Base-by-base conservation (phyloP, 2,329 filamentous ascomycete species). In the Grosmannia clavigera region DNA sequence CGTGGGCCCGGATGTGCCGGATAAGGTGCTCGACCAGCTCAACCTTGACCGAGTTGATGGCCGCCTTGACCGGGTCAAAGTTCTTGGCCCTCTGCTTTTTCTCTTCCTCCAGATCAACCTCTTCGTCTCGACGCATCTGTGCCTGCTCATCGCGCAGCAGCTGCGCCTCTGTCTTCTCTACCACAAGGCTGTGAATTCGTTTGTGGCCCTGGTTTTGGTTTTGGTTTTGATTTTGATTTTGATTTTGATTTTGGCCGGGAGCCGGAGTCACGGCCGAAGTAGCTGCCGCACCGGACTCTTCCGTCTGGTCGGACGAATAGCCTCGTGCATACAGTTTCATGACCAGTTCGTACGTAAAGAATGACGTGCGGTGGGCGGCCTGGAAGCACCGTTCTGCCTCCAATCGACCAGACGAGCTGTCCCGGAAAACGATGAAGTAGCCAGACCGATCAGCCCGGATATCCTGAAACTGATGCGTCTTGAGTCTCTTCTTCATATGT, bases 311-410 rank as follows among this genome's bases (percentile, higher is more conserved):
- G 33, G 27, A 25, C 19, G 55, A 3, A 14, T 53, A 59, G 3
- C 71, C 71, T 19, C 70, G 70, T 5, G 68, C 64, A 64, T 87
- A 87, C 60, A 90, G 85, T 69, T 92, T 87, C 90, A 99, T 95
- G 53, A 84, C 82, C 88, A 99, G 92, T 62, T 75, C 77, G 63
- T 97, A 97, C 1, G 88, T 96, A 75, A 99, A 99, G 64, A 99
- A 83, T 6, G 88, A 82, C 52, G 87, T 86, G 70, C 88, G 86
- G 70, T 96, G 86, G 65, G 88, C 91, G 58, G 85, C 81, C 59
- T 83, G 80, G 71, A 84, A 92, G 70, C 92, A 96, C 63, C 88
- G 81, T 65, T 89, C 86, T 0, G 90, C 86, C 72, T 96, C 91
- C 60, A 85, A 79, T 67, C 91, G 86, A 3, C 92, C 92, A 10